Evolutionary conservation across 352 stramenopile genomes (phyloP).

Genomic region (Pythium aphanidermatum): DNA sequence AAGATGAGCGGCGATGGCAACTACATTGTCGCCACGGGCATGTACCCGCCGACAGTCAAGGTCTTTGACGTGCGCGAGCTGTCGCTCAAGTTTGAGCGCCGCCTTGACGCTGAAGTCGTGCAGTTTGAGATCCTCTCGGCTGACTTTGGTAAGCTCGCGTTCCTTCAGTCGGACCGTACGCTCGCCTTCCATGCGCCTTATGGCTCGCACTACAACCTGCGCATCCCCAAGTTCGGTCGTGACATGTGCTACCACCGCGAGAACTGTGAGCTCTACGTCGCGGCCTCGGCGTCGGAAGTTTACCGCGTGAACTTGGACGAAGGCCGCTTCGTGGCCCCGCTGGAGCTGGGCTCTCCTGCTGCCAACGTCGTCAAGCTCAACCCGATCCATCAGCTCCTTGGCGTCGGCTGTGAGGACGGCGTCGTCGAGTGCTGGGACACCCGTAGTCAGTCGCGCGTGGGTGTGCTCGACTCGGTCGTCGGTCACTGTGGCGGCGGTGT

Average conservation of each 20-base stretch:
- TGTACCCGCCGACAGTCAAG: constrained; percentile 96
- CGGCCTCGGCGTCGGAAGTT: constrained; percentile 79
- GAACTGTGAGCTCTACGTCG: constrained; percentile 96
- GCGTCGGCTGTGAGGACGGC: constrained; percentile 91
- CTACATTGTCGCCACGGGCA: constrained; percentile 95
- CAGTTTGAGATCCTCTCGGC: constrained; percentile 93
- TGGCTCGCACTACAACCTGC: constrained; percentile 93
- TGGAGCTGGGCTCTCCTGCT: constrained; percentile 57
- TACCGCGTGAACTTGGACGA: constrained; percentile 98
- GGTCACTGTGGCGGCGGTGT: constrained; percentile 49
- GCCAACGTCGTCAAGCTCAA: constrained; percentile 90
- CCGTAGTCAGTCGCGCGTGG: constrained; percentile 67
- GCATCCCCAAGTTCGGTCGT: constrained; percentile 97
- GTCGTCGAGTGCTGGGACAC: constrained; percentile 96
- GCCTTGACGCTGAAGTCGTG: constrained; percentile 95
- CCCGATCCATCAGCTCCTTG: constrained; percentile 88
- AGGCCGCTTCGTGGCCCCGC: constrained; percentile 91
- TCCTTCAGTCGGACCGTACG: constrained; percentile 94
- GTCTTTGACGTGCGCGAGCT: constrained; percentile 94
- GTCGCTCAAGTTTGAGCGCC: constrained; percentile 98
- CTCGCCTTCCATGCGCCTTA: constrained; percentile 98
- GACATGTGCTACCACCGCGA: constrained; percentile 96
- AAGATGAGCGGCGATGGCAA: constrained; percentile 94
- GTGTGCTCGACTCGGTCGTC: constrained; percentile 47
- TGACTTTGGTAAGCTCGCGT: constrained; percentile 98